Evolutionary conservation across 1,139 yeast species (phyloP).

Genomic region (Nakaseomyces sp.): DNA sequence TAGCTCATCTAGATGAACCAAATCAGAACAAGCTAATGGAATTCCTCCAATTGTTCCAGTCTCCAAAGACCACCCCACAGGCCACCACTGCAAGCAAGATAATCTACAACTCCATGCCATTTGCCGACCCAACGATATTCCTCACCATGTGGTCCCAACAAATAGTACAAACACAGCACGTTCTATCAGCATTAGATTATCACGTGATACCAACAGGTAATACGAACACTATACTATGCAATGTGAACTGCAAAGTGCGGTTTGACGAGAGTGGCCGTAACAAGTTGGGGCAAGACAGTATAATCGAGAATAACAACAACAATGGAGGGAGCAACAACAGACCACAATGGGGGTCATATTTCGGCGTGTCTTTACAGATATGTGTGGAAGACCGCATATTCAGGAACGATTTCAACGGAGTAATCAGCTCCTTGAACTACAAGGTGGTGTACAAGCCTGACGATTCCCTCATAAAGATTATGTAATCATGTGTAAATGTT

Average conservation of each 20-base stretch:
- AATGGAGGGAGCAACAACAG: constrained; percentile 28
- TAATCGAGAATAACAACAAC: constrained; percentile 21
- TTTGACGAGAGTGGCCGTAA: constrained; percentile 68
- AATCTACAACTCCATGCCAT: constrained; percentile 58
- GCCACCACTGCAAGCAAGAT: constrained; percentile 33
- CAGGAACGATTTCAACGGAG: constrained; percentile 38
- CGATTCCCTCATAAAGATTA: constrained; percentile 39
- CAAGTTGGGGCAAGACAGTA: constrained; percentile 53
- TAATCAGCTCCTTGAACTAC: constrained; percentile 51
- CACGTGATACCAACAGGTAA: constrained; percentile 57
- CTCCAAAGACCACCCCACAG: constrained; percentile 20
- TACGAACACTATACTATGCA: constrained; percentile 45
- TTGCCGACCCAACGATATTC: constrained; percentile 50
- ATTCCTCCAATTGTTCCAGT: constrained; percentile 39
- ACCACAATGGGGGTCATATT: constrained; percentile 57
- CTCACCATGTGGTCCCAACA: constrained; percentile 54
- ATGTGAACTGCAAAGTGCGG: constrained; percentile 54
- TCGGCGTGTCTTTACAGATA: constrained; percentile 52
- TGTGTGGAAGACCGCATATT: constrained; percentile 51
- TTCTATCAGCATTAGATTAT: constrained; percentile 51
- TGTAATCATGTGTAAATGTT: background rate
- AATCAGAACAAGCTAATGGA: constrained; percentile 40
- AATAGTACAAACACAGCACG: constrained; percentile 56
- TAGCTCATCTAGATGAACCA: constrained; percentile 37
- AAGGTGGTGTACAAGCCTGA: constrained; percentile 57